Base-by-base conservation (phyloP, 257 asterid species). In the Thymus mandschuricus region DNA sequence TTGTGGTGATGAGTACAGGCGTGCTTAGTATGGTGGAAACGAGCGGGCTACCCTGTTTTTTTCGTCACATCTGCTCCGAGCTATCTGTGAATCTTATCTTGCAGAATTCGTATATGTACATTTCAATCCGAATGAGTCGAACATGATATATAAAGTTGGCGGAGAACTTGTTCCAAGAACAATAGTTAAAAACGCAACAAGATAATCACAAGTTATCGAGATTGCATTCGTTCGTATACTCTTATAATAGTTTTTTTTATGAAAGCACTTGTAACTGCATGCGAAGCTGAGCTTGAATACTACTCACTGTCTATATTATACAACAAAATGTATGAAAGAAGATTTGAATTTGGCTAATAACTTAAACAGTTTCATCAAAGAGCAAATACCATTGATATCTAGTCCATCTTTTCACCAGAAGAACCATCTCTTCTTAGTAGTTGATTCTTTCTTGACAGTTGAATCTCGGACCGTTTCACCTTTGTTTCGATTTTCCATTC, bases 1-100 rank as follows among this genome's bases (percentile, higher is more conserved):
- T 73, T 94, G 97, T 65, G 99, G 99, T 3, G 99, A 94, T 70
- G 97, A 94, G 72, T 94, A 94, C 74, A 85, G 97, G 83, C 92
- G 95, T 59, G 35, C 52, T 31, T 51, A 6, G 33, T 58, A 1
- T 31, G 44, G 31, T 52, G 58, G 21, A 7, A 52, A 21, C 31
- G 21, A 1, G 3, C 1, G 7, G 2, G 6, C 2, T 52, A 0
- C 2, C 27, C 30, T 21, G 2, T 52, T 51, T 52, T 21, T 15
- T 10, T 21, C 30, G 2, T 51, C 57, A 7, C 7, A 51, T 15
- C 40, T 28, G 40, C 61, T 3, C 30, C 60, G 28, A 29, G 5
- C 41, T 7, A 38, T 38, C 41, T 5, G 41, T 4, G 8, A 38
- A 38, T 7, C 9, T 49, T 1, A 45, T 45, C 55, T 49, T 49